Evolutionary conservation across 345 rosid species (phyloP).

Genomic region (Acer yangbiense): DNA sequence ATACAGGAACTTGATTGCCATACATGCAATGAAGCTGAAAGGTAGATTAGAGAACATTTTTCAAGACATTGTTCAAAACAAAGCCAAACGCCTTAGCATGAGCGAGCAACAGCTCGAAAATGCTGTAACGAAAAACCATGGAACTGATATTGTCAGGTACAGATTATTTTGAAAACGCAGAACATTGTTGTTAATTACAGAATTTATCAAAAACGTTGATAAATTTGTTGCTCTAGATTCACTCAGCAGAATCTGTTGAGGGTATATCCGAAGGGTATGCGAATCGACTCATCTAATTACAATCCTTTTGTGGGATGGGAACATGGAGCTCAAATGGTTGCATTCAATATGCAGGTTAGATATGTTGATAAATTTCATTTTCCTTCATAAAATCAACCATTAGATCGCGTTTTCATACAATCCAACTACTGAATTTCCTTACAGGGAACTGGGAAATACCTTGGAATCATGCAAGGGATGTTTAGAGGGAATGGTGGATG

Average conservation of each 20-base stretch:
- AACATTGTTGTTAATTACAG: not conserved
- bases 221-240: slow-evolving; percentile 43
- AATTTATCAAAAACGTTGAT: not conserved
- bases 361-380: not conserved
- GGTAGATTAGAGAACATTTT: slow-evolving; percentile 45
- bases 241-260: slow-evolving; percentile 77
- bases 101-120: slow-evolving; percentile 72
- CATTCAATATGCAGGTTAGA: slow-evolving; percentile 95
- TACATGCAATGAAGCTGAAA: slow-evolving; percentile 72
- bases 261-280: slow-evolving; percentile 76
- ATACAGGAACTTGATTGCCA: slow-evolving; percentile 65
- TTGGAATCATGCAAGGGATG: slow-evolving; percentile 92
- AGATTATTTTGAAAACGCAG: not conserved
- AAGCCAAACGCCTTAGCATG: slow-evolving; percentile 64
- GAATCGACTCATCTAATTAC: slow-evolving; percentile 81
- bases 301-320: slow-evolving; percentile 83
- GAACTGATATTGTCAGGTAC: slow-evolving; percentile 53
- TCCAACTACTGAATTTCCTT: not conserved
- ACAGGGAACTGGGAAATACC: slow-evolving; percentile 67
- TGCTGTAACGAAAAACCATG: slow-evolving; percentile 37
- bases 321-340: slow-evolving; percentile 99
- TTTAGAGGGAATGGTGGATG: slow-evolving; percentile 84
- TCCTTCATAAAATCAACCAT: not conserved
- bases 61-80: slow-evolving; percentile 42
- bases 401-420: not conserved